A percentile compares a stretch with the other conserved stretches of the same genome.
These are phyloP conservation scores for Termitomyces titanicus DNA, from an alignment of 768 basidiomycete species.

Conservation along the genomic window DNA sequence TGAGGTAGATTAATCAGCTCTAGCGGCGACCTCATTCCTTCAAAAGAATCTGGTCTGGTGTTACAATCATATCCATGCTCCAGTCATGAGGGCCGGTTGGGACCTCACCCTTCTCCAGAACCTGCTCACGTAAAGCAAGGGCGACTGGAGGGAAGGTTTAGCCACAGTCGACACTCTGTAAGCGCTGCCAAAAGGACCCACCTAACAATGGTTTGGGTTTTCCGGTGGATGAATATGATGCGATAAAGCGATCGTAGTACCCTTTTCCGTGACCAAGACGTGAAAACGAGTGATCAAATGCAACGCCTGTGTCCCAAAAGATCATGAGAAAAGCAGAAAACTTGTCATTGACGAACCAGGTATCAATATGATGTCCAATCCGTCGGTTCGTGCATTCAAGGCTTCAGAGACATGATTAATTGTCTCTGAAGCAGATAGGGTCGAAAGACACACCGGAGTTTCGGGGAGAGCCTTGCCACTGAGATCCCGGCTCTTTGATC, in stretches of 20 bases:
- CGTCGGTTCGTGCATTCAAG: conserved; percentile 31
- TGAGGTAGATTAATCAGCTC: neutral
- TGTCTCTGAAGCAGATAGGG: neutral
- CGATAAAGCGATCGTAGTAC: conserved; percentile 75
- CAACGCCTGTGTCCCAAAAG: conserved; percentile 47
- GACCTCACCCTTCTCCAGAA: conserved; percentile 47
- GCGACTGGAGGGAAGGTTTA: conserved; percentile 44
- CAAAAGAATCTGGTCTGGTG: conserved; percentile 29
- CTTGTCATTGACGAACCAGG: conserved; percentile 45
- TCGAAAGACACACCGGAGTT: conserved; percentile 40
- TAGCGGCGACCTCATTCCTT: neutral
- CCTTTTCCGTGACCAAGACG: conserved; percentile 83
- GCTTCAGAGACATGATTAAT: conserved; percentile 21
- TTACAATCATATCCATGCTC: conserved; percentile 60
- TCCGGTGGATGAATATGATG: conserved; percentile 44
- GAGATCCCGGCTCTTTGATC: conserved; percentile 59
- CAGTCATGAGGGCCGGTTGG: conserved; percentile 59
- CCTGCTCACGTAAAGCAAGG: conserved; percentile 59
- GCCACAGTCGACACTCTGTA: conserved; percentile 10
- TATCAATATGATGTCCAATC: conserved; percentile 61
- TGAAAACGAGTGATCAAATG: conserved; percentile 65
- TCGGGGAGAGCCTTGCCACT: conserved; percentile 42
- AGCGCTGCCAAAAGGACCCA: conserved; percentile 23
- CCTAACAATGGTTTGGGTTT: conserved; percentile 55
- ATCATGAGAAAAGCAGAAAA: neutral